Evolutionary conservation across 2,329 filamentous ascomycete species (phyloP).

Genomic region (Lojkania enalia): DNA sequence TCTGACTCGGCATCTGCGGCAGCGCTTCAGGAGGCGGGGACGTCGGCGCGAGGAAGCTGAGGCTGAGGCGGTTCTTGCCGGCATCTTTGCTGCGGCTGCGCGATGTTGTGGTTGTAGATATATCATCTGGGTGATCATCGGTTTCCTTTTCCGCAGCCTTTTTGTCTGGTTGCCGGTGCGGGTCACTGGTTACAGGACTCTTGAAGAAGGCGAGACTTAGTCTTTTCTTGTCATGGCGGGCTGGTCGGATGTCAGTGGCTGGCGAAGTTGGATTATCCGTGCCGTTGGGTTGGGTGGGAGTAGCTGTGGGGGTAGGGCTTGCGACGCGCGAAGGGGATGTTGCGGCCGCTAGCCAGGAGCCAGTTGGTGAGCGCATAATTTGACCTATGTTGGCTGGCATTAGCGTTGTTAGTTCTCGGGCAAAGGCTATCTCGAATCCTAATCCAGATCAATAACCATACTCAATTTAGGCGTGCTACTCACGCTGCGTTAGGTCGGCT

Average conservation of each 20-base stretch:
- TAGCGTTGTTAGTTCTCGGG: constrained; percentile 47
- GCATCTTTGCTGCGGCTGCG: constrained; percentile 41
- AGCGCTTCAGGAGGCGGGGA: constrained; percentile 37
- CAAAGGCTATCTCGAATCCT: constrained; percentile 53
- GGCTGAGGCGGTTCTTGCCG: constrained; percentile 29
- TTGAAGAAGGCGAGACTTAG: constrained; percentile 46
- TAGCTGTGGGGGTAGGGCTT: constrained; percentile 24
- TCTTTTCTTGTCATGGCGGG: constrained; percentile 45
- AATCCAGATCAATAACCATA: neutral
- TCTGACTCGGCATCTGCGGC: constrained; percentile 22
- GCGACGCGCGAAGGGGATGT: constrained; percentile 33
- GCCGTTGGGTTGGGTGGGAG: constrained; percentile 30
- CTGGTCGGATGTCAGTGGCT: constrained; percentile 23
- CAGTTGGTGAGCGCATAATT: constrained; percentile 35
- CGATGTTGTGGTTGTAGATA: constrained; percentile 19
- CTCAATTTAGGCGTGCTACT: constrained; percentile 42
- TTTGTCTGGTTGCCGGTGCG: constrained; percentile 21
- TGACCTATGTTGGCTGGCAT: constrained; percentile 39
- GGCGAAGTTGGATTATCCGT: constrained; percentile 24
- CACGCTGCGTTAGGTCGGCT: constrained; percentile 66
- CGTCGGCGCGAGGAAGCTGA: constrained; percentile 33
- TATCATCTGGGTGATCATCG: constrained; percentile 25
- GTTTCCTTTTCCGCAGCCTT: constrained; percentile 4
- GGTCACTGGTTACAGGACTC: constrained; percentile 33
- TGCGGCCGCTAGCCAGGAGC: constrained; percentile 36